Evolutionary conservation across 2,329 filamentous ascomycete species (phyloP), one percentile per base, ranked within the genome.

Genomic region (Raffaelea albimanens): DNA sequence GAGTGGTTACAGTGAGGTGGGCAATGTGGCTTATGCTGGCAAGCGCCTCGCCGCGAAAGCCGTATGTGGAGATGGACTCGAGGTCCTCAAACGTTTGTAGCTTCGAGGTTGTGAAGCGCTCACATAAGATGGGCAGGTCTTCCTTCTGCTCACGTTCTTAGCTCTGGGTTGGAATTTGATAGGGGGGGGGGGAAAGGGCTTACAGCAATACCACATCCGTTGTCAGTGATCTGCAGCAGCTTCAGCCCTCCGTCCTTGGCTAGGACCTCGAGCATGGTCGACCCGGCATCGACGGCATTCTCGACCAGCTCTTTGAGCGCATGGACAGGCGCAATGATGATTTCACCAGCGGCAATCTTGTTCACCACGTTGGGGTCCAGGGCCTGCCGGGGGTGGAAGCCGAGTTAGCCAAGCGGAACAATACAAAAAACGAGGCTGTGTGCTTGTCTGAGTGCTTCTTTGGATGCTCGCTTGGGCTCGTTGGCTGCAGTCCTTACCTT

Each of bases 11-110:
- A 4, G 84, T 88, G 20, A 98, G 74, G 68, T 98, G 94, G 31
- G 94, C 91, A 57, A 98, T 96, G 62, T 98, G 93, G 61, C 91
- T 97, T 63, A 98, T 98, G 66, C 93, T 97, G 14, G 93, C 93
- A 47, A 98, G 69, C 3, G 93, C 93, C 66, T 98, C 93, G 47
- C 93, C 93, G 46, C 93, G 85, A 61, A 98, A 98, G n/a, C 93
- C 93, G 63, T 98, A 98, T 1, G 93, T 97, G 44, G 82, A 83
- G 54, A 98, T 97, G 4, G 83, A 86, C 38, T 80, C 80, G 43
- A 98, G 72, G 62, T 98, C 93, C 63, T 97, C 91, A 56, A 98
- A 98, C 5, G 80, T 79, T 57, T 93, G 89, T 50, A 98, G 75
- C 63, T 98, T 98, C 13, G 91, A 97, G 0, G 93, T 98, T 10